These are phyloP conservation scores for Aquanectria penicillioides DNA, from an alignment of 2,329 filamentous ascomycete genomes.

Conservation along the genomic window DNA sequence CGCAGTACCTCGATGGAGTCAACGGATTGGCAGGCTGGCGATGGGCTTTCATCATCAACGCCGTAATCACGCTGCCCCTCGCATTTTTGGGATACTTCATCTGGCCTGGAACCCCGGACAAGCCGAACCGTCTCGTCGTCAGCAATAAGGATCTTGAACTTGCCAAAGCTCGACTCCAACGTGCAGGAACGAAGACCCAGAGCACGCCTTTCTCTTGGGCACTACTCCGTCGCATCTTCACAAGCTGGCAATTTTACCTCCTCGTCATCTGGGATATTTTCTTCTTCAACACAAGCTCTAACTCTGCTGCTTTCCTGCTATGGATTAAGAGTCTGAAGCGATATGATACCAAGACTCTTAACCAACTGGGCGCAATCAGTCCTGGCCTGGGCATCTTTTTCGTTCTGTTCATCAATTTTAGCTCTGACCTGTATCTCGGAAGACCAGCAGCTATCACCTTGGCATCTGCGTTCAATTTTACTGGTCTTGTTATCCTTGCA, in stretches of 20 bases:
- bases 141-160: slow-evolving; percentile 15
- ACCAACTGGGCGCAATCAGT: slow-evolving; percentile 30
- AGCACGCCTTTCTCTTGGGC: slow-evolving; percentile 25
- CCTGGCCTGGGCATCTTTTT: slow-evolving; percentile 33
- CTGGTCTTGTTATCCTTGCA: slow-evolving; percentile 26
- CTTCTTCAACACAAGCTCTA: slow-evolving; percentile 31
- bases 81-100: slow-evolving; percentile 30
- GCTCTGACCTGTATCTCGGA: slow-evolving; percentile 37
- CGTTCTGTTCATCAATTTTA: slow-evolving; percentile 31
- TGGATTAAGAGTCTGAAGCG: slow-evolving; percentile 33
- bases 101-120: slow-evolving; percentile 29
- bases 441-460: slow-evolving; percentile 28
- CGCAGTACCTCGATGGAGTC: slow-evolving; percentile 25
- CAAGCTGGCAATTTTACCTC: slow-evolving; percentile 27
- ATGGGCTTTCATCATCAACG: slow-evolving; percentile 34
- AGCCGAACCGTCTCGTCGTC: slow-evolving; percentile 25
- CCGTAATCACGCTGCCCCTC: slow-evolving; percentile 29
- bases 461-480: slow-evolving; percentile 29
- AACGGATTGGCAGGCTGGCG: slow-evolving; percentile 25
- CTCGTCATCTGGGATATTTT: slow-evolving; percentile 28
- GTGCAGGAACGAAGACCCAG: slow-evolving; percentile 12
- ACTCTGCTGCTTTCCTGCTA: slow-evolving; percentile 27
- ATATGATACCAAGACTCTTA: slow-evolving; percentile 23
- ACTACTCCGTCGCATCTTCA: slow-evolving; percentile 22
- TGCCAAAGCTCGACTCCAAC: slow-evolving; percentile 17